Evolutionary conservation across 23 red algal species (phyloP).

Genomic region (Gracilaria domingensis): DNA sequence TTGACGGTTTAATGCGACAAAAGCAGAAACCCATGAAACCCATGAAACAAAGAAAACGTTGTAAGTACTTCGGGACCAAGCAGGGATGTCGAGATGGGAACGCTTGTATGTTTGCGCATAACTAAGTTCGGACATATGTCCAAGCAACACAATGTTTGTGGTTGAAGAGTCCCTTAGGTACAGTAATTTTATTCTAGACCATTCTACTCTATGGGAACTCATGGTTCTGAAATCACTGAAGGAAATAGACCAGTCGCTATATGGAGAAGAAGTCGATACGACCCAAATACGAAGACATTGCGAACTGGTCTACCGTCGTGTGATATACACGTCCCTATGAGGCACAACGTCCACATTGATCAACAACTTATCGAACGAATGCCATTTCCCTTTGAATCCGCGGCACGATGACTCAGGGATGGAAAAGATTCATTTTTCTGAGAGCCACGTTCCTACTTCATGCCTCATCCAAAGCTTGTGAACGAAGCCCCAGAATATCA

Average conservation of each 20-base stretch:
- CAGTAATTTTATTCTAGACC: not conserved
- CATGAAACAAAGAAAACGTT: conserved; percentile 61
- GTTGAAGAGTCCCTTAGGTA: not conserved
- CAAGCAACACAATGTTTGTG: not conserved
- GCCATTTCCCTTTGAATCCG: not conserved
- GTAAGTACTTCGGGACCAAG: conserved; percentile 76
- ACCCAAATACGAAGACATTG: too few relatives aligned
- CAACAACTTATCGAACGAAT: not conserved
- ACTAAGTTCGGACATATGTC: conserved; percentile 8
- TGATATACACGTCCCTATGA: too few relatives aligned
- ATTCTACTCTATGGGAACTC: not conserved
- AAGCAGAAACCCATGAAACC: conserved; percentile 52
- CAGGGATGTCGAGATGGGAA: conserved; percentile 71
- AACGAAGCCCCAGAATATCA: not conserved
- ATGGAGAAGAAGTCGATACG: too few relatives aligned
- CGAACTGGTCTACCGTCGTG: too few relatives aligned
- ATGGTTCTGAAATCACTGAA: too few relatives aligned
- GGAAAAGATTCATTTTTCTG: not conserved
- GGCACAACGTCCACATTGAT: too few relatives aligned
- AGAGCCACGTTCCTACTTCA: not conserved
- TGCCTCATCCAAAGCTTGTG: not conserved
- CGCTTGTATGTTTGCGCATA: conserved; percentile 74
- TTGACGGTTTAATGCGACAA: conserved; percentile 56
- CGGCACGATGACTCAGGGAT: not conserved
- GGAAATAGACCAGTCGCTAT: too few relatives aligned